phyloP scores from a whole-genome alignment of 1,284 basidiomycete species.

The Termitomyces sp. region DNA sequence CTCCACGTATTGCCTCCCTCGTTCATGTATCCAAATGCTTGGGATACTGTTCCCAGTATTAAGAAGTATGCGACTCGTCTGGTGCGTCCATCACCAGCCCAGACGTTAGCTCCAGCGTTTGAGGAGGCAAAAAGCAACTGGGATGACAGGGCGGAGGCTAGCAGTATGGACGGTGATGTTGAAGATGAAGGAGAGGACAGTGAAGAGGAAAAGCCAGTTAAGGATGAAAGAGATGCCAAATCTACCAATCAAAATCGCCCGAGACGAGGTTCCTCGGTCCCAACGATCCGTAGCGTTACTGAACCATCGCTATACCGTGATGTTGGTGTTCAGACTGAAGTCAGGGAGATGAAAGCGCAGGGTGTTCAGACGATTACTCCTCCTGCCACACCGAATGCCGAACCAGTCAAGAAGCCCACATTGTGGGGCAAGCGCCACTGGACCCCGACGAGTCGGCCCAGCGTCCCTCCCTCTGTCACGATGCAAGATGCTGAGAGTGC shows the following conservation, averaged over 20 bases:
- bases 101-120: conserved; percentile 42
- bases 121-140: conserved; percentile 42
- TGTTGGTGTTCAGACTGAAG: conserved; percentile 58
- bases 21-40: conserved; percentile 71
- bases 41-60: conserved; percentile 79
- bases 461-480: conserved; percentile 23
- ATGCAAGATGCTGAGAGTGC: conserved; percentile 24
- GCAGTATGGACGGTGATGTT: conserved; percentile 76
- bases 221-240: conserved; percentile 35
- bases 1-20: conserved; percentile 48
- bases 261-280: conserved; percentile 35
- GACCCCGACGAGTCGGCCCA: conserved; percentile 27
- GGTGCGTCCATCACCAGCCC: conserved; percentile 44
- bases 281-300: conserved; percentile 29
- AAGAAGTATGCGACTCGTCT: conserved; percentile 69
- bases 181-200: conserved; percentile 76
- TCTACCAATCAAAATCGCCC: conserved; percentile 26
- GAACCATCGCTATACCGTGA: conserved; percentile 47
- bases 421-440: conserved; percentile 32
- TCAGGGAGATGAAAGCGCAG: conserved; percentile 44
- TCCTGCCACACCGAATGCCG: conserved; percentile 18
- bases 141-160: conserved; percentile 56
- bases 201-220: conserved; percentile 32
- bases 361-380: conserved; percentile 46
- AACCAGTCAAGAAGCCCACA: conserved; percentile 18